Percentiles rank a stretch among this genome's conserved stretches.
Evolutionary conservation across 305 asterid species (phyloP).

Genomic region (Fraxinus floribunda): DNA sequence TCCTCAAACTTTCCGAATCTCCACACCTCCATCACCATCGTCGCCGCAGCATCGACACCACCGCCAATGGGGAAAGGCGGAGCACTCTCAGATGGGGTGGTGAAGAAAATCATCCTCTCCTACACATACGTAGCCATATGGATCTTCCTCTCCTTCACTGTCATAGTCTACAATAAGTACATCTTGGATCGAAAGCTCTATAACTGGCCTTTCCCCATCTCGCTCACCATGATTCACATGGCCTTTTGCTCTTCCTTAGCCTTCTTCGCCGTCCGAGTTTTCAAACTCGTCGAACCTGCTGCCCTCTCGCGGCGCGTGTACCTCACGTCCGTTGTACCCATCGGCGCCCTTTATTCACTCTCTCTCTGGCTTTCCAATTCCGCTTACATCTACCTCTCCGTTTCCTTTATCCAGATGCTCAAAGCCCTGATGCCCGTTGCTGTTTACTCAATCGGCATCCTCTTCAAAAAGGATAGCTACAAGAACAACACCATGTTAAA

Average conservation of each 20-base stretch:
- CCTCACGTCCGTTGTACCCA: constrained; percentile 48
- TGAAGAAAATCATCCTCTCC: constrained; percentile 45
- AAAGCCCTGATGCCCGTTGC: constrained; percentile 62
- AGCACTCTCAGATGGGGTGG: constrained; percentile 39
- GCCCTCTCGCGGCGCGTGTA: constrained; percentile 46
- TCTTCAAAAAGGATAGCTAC: constrained; percentile 39
- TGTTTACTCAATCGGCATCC: constrained; percentile 47
- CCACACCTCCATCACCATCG: background rate
- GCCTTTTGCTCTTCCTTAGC: constrained; percentile 54
- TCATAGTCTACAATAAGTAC: constrained; percentile 57
- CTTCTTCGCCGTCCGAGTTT: constrained; percentile 41
- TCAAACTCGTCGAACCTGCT: constrained; percentile 48
- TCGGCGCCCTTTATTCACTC: constrained; percentile 51
- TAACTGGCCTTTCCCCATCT: constrained; percentile 57
- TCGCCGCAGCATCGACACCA: background rate
- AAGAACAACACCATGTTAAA: constrained; percentile 40
- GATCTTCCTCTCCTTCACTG: constrained; percentile 53
- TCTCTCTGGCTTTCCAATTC: constrained; percentile 58
- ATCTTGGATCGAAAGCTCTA: constrained; percentile 51
- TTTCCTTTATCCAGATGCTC: constrained; percentile 58
- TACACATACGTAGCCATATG: constrained; percentile 48
- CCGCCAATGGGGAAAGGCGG: constrained; percentile 25
- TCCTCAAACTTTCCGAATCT: background rate
- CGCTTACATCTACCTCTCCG: constrained; percentile 55
- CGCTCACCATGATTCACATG: constrained; percentile 66